These are phyloP conservation scores for Neurospora sp. DNA, from an alignment of 495 filamentous ascomycete species.

Conservation along the genomic window DNA sequence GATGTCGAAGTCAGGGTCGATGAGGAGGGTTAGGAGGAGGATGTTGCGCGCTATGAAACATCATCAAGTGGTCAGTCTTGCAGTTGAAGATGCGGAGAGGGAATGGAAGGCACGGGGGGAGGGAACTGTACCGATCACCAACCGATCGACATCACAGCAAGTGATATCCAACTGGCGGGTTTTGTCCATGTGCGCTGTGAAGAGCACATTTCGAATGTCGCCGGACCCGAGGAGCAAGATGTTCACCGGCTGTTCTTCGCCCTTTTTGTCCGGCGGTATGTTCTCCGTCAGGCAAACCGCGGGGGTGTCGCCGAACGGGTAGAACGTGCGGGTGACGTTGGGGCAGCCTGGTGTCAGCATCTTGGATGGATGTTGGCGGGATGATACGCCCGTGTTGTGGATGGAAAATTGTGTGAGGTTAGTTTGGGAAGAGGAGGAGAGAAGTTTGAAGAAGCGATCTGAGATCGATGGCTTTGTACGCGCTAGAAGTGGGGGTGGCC, in stretches of 20 bases:
- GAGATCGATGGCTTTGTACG: background rate
- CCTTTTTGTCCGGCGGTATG: conserved; percentile 16
- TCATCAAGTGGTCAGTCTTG: background rate
- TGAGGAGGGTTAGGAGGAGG: conserved; percentile 18
- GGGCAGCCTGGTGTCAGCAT: background rate
- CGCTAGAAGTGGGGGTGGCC: background rate
- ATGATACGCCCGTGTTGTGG: background rate
- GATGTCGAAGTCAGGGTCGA: conserved; percentile 9
- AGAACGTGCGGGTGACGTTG: background rate
- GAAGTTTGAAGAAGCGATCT: background rate
- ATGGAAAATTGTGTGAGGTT: background rate
- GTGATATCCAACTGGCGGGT: conserved; percentile 21
- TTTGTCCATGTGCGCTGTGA: conserved; percentile 14
- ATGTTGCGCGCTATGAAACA: conserved; percentile 17
- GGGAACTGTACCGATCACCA: conserved; percentile 15
- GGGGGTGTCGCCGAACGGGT: conserved; percentile 21
- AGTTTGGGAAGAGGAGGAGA: background rate
- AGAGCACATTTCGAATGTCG: conserved; percentile 21
- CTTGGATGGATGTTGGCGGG: background rate
- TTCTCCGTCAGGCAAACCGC: conserved; percentile 17
- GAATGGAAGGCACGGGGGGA: conserved; percentile 2
- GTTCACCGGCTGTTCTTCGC: background rate
- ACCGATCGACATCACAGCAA: conserved; percentile 16
- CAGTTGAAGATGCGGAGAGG: background rate
- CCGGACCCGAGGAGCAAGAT: conserved; percentile 25